These are phyloP conservation scores for Stemphylium beticola DNA, from an alignment of 2,329 filamentous ascomycete genomes.

Conservation along the genomic window DNA sequence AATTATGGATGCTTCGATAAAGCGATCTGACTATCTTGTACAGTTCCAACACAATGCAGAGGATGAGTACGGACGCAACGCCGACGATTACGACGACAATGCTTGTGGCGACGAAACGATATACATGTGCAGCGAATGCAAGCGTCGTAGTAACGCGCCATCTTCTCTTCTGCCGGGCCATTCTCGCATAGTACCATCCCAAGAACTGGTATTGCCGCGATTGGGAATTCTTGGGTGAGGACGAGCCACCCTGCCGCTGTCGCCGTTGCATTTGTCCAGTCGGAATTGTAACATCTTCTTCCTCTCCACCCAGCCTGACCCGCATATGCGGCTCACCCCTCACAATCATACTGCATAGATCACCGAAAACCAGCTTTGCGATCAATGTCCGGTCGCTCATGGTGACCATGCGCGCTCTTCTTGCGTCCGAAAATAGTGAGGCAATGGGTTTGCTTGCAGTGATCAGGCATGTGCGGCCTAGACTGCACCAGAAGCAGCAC, in stretches of 20 bases:
- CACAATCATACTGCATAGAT: slow-evolving; percentile 1
- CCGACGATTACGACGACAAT: background rate
- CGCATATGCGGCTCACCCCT: slow-evolving; percentile 7
- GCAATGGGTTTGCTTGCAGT: background rate
- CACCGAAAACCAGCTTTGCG: background rate
- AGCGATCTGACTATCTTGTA: background rate
- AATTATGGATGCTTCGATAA: background rate
- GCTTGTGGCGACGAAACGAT: slow-evolving; percentile 1
- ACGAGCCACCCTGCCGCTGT: background rate
- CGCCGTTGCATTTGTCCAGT: background rate
- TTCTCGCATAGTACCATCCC: slow-evolving; percentile 6
- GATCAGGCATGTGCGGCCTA: background rate
- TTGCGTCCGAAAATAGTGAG: slow-evolving; percentile 1
- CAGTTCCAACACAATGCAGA: background rate
- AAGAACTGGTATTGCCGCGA: background rate
- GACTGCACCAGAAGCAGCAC: slow-evolving; percentile 17
- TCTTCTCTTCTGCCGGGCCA: background rate
- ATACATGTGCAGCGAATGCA: background rate
- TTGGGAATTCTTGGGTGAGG: background rate
- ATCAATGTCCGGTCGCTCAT: slow-evolving; percentile 2
- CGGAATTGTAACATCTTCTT: background rate
- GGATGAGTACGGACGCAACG: background rate
- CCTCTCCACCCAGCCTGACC: slow-evolving; percentile 1
- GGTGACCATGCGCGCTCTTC: background rate
- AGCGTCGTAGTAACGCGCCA: background rate